These are phyloP conservation scores for Plectosphaerella plurivora DNA, from an alignment of 2,329 filamentous ascomycete species.

Conservation along the genomic window DNA sequence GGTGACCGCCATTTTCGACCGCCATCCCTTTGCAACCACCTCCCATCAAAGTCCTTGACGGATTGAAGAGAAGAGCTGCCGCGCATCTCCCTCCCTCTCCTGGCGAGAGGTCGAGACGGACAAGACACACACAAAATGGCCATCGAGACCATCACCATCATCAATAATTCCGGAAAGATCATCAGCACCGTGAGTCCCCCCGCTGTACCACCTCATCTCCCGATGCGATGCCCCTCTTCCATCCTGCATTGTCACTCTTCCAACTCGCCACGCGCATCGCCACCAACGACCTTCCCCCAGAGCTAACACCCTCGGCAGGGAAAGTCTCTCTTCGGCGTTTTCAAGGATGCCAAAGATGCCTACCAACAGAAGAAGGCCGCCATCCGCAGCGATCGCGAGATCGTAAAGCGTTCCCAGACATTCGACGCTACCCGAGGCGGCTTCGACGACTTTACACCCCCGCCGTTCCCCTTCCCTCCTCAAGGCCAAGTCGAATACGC, in stretches of 20 bases:
- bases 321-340: conserved; percentile 84
- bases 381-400: conserved; percentile 60
- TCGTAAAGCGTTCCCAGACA: conserved; percentile 57
- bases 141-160: conserved; percentile 76
- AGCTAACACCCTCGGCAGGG: conserved; percentile 49
- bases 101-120: conserved; percentile 4
- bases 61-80: not conserved
- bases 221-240: not conserved
- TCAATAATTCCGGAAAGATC: conserved; percentile 87
- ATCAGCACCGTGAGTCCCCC: conserved; percentile 70
- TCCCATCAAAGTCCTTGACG: not conserved
- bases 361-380: conserved; percentile 87
- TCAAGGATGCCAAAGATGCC: conserved; percentile 84
- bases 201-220: not conserved
- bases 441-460: conserved; percentile 12
- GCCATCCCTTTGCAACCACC: not conserved
- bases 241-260: conserved; percentile 3
- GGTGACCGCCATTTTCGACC: not conserved
- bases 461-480: conserved; percentile 5
- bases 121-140: conserved; percentile 31
- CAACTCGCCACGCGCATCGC: conserved; percentile 5
- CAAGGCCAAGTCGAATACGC: conserved; percentile 23
- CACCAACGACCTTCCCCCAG: not conserved
- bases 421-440: conserved; percentile 32
- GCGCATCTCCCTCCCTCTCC: not conserved